phyloP scores from a whole-genome alignment of 495 filamentous ascomycete genomes.

The Collariella sp. region DNA sequence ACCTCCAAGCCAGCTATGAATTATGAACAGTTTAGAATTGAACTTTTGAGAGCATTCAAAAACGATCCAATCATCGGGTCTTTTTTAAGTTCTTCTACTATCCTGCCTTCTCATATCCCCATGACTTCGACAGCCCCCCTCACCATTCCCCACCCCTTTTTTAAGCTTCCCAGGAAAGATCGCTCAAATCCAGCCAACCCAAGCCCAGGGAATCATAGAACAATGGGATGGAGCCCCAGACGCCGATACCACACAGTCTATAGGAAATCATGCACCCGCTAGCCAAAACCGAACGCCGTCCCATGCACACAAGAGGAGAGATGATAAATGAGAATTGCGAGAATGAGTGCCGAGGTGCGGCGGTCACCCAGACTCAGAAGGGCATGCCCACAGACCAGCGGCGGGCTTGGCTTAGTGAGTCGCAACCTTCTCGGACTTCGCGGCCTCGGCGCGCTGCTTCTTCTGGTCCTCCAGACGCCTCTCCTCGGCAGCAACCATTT shows the following conservation, averaged over 20 bases:
- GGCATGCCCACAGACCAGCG: background rate
- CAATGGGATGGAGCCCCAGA: background rate
- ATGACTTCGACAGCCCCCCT: too few species aligned
- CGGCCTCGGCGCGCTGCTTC: constrained; percentile 25
- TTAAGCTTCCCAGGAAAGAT: background rate
- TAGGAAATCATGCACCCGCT: background rate
- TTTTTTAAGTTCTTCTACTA: background rate
- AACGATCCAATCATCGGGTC: background rate
- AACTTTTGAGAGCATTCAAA: background rate
- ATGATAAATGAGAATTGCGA: background rate
- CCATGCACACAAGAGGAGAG: constrained; percentile 1
- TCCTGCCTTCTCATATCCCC: background rate
- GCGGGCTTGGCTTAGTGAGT: constrained; percentile 4
- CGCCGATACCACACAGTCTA: background rate
- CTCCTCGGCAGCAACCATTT: constrained; percentile 77
- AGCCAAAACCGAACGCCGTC: constrained; percentile 1
- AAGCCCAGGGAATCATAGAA: background rate
- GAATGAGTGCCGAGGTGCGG: background rate
- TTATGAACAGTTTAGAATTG: constrained; percentile 7
- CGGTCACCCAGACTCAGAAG: background rate
- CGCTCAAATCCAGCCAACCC: background rate
- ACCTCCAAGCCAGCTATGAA: constrained; percentile 11
- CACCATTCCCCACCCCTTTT: background rate
- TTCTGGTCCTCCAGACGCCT: constrained; percentile 52
- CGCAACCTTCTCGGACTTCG: background rate